These are phyloP conservation scores for Hypsizygus marmoreus DNA, from an alignment of 768 basidiomycete genomes.

Conservation along the genomic window DNA sequence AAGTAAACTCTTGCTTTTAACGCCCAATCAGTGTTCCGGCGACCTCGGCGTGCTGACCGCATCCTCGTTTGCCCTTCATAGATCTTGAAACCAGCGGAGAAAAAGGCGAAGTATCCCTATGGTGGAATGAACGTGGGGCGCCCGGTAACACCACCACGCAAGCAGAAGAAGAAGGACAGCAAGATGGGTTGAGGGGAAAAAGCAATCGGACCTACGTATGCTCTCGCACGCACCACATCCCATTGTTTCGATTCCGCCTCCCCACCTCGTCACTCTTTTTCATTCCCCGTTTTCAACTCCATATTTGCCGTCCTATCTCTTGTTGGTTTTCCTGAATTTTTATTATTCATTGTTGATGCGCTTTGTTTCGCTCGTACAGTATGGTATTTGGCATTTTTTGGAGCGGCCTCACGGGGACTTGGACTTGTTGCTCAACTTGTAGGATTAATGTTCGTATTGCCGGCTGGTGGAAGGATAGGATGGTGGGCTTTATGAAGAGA, in stretches of 20 bases:
- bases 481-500: no score
- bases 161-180: slow-evolving; percentile 95
- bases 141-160: slow-evolving; percentile 94
- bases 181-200: slow-evolving; percentile 48
- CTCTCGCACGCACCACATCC: slow-evolving; percentile 17
- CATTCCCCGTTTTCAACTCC: slow-evolving; percentile 14
- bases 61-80: slow-evolving; percentile 29
- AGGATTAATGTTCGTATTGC: no score
- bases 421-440: no score
- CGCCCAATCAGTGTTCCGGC: not conserved
- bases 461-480: no score
- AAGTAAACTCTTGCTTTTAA: slow-evolving; percentile 12
- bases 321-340: slow-evolving; percentile 15
- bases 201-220: slow-evolving; percentile 19
- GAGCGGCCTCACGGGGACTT: no score
- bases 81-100: slow-evolving; percentile 99
- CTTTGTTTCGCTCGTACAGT: slow-evolving; percentile 19
- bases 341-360: slow-evolving; percentile 13
- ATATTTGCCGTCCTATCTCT: slow-evolving; percentile 8
- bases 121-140: slow-evolving; percentile 85
- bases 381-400: slow-evolving; percentile 21
- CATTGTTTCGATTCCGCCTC: slow-evolving; percentile 14
- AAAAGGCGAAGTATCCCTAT: slow-evolving; percentile 93
- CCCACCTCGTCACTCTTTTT: slow-evolving; percentile 9
- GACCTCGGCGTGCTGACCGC: not conserved